Percentiles rank a stretch among this genome's conserved stretches.
Conservation (phyloP, 2,329 filamentous ascomycete genomes). For the Aspergillus ruber region DNA sequence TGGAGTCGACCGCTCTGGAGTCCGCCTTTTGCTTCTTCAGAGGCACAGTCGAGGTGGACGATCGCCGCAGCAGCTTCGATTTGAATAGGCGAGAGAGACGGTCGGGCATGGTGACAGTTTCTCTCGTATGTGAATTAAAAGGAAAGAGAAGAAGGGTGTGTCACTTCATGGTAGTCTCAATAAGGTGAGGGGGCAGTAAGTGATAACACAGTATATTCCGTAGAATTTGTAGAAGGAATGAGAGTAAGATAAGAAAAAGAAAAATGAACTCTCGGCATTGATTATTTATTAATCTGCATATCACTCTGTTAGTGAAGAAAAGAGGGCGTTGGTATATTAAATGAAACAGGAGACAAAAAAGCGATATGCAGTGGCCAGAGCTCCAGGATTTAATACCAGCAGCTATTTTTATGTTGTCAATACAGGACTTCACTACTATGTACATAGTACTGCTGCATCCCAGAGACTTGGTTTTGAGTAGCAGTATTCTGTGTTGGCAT, state of each 20-base stretch:
- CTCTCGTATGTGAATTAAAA: not conserved
- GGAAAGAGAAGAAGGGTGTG: not conserved
- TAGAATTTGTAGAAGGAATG: not conserved
- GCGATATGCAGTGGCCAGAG: too few relatives aligned
- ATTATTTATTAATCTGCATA: too few relatives aligned
- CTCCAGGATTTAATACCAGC: too few relatives aligned
- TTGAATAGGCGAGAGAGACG: constrained; percentile 30
- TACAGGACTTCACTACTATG: too few relatives aligned
- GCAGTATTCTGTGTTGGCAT: too few relatives aligned
- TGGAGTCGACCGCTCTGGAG: constrained; percentile 16
- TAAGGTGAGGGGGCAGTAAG: not conserved
- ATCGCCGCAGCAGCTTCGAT: constrained; percentile 32
- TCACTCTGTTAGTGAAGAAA: too few relatives aligned
- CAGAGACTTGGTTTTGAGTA: too few relatives aligned
- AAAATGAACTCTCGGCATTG: not conserved
- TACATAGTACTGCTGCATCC: too few relatives aligned
- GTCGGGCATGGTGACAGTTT: constrained; percentile 23
- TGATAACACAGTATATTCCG: not conserved
- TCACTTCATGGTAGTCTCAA: not conserved
- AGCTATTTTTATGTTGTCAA: too few relatives aligned
- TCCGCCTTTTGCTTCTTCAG: constrained; percentile 13
- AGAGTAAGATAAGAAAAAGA: constrained; percentile 2
- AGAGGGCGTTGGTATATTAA: too few relatives aligned
- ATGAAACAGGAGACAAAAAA: too few relatives aligned
- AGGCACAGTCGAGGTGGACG: constrained; percentile 23